These are phyloP conservation scores for Colletotrichum caudatum DNA, from an alignment of 2,329 filamentous ascomycete genomes.

Conservation along the genomic window DNA sequence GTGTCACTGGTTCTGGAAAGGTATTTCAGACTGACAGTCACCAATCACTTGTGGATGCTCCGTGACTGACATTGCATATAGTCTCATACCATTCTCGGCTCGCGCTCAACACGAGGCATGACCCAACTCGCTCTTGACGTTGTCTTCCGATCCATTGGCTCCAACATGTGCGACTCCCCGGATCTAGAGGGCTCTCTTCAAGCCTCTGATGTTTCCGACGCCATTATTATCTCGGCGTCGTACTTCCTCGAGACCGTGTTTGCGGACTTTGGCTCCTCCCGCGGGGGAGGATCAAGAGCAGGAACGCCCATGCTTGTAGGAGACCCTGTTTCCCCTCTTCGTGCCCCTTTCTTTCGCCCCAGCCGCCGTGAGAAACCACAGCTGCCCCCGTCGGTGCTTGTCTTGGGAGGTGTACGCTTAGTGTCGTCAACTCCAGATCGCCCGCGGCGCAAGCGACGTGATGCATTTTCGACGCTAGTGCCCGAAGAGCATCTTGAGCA, in stretches of 20 bases:
- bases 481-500: background rate
- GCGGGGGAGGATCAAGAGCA: conserved; percentile 72
- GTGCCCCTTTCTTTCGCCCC: conserved; percentile 35
- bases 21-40: conserved; percentile 58
- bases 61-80: conserved; percentile 52
- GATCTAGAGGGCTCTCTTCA: conserved; percentile 79
- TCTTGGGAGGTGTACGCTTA: conserved; percentile 60
- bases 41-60: background rate
- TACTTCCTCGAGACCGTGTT: conserved; percentile 85
- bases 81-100: conserved; percentile 97
- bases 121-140: conserved; percentile 93
- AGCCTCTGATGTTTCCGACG: conserved; percentile 84
- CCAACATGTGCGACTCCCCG: conserved; percentile 73
- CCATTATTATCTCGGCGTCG: conserved; percentile 78
- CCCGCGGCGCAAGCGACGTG: background rate
- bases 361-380: conserved; percentile 32
- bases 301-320: conserved; percentile 78
- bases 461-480: conserved; percentile 11
- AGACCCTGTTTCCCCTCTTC: conserved; percentile 47
- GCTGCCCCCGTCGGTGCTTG: conserved; percentile 49
- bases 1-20: conserved; percentile 97
- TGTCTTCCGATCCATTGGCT: conserved; percentile 83
- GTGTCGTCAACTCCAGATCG: conserved; percentile 48
- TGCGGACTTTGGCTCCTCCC: conserved; percentile 71
- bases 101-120: conserved; percentile 85